These are phyloP conservation scores for Urostyla sp. DNA, from an alignment of 73 alveolate genomes.

Conservation along the genomic window DNA sequence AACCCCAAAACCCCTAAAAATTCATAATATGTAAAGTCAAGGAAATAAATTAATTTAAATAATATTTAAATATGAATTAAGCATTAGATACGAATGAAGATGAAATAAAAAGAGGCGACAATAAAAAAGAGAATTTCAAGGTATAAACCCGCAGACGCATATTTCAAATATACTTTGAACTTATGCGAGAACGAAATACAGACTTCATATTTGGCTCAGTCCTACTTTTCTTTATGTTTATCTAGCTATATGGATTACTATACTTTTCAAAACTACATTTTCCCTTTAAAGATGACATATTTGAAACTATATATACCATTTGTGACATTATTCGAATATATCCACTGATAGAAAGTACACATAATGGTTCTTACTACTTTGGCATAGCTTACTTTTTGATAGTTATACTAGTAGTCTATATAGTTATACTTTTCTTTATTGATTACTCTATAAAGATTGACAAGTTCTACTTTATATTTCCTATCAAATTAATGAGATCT, in stretches of 20 bases:
- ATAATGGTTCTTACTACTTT: slow-evolving; percentile 31
- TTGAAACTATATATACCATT: slow-evolving; percentile 4
- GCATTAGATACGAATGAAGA: slow-evolving; percentile 53
- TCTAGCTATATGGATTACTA: slow-evolving; percentile 53
- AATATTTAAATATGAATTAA: slow-evolving; percentile 14
- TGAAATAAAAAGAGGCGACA: slow-evolving; percentile 44
- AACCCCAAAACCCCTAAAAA: background rate
- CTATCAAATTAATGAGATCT: slow-evolving; percentile 33
- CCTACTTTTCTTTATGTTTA: slow-evolving; percentile 34
- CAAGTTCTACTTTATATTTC: slow-evolving; percentile 59
- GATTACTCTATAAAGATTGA: slow-evolving; percentile 60
- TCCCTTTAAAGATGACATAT: slow-evolving; percentile 63
- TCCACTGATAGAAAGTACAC: slow-evolving; percentile 43
- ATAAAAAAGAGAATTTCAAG: slow-evolving; percentile 44
- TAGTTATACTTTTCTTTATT: slow-evolving; percentile 25
- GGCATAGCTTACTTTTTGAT: slow-evolving; percentile 6
- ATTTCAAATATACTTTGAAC: slow-evolving; percentile 58
- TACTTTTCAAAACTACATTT: slow-evolving; percentile 34
- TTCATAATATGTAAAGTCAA: background rate
- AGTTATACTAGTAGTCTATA: slow-evolving; percentile 19
- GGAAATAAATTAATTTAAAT: background rate
- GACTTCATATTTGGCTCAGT: slow-evolving; percentile 56
- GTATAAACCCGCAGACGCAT: slow-evolving; percentile 3
- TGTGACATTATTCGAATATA: slow-evolving; percentile 50
- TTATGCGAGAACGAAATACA: slow-evolving; percentile 55